Evolutionary conservation across 225 moss, liverwort and hornwort species (phyloP), one percentile per base, ranked within the genome.

Genomic region (Neckera pumila): DNA sequence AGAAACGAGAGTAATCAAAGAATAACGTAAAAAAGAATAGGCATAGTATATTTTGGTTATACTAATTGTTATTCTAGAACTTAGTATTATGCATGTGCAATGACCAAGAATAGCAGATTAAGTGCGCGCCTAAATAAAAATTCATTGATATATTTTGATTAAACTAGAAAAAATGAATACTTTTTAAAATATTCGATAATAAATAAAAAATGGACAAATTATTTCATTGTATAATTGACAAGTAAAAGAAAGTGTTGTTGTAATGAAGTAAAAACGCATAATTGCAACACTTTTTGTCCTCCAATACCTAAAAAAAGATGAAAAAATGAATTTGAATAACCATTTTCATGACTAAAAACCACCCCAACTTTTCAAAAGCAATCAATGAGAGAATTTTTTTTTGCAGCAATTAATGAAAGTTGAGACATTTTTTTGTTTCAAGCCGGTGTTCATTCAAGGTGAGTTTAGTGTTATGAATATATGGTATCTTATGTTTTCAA

Each of bases 201-300:
- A 47, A 47, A 47, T 47, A 47, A 8, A 47, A 47, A 47, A 51
- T 33, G 51, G 13, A 21, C 4, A 76, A 51, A 34, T 76, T 22
- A 13, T 76, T 76, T 53, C 14, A 5, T 34, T 9, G 9, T 8
- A 8, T 14, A 11, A 53, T 5, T 8, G 34, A 76, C 0, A 53
- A 34, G 2, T 22, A 6, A 76, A 34, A 14, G 1, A 51, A 31
- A 76, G 3, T 34, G 5, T 1, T 34, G 5, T 1, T 1, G 2
- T 14, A 5, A 23, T 22, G 31, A 9, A 0, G 2, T 34, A 34
- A 4, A 51, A 34, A 34, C 1, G 17, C 34, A 11, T 30, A 18
- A 7, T 30, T 74, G 18, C 18, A 74, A 73, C 47, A 31, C 31
- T 1, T 31, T 31, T 31, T 2, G 0, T 31, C 27, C 7, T 11